Percentiles rank a stretch among this genome's conserved stretches.
Conservation (phyloP, 1,284 basidiomycete species). For the Amylostereum areolatum region DNA sequence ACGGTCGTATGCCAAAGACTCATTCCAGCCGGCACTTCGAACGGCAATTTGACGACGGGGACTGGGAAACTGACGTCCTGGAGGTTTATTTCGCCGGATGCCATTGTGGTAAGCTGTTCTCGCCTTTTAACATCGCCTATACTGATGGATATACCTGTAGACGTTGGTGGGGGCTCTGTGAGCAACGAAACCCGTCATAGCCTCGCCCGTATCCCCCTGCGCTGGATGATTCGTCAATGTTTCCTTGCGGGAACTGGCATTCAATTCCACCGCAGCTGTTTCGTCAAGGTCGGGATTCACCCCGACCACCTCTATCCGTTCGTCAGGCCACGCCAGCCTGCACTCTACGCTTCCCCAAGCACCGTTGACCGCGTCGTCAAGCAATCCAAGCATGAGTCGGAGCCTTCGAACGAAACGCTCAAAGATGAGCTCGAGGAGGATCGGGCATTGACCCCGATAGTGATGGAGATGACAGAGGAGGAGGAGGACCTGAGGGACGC, state of each 20-base stretch:
- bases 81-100: constrained; percentile 52
- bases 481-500: constrained; percentile 47
- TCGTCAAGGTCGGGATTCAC: constrained; percentile 32
- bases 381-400: not conserved
- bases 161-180: constrained; percentile 53
- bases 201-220: constrained; percentile 53
- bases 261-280: constrained; percentile 25
- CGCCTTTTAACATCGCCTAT: not conserved
- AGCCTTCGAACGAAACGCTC: not conserved
- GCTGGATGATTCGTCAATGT: constrained; percentile 63
- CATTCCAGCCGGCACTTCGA: no score
- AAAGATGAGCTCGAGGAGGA: no score
- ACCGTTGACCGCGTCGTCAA: not conserved
- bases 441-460: not conserved
- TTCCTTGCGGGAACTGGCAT: constrained; percentile 35
- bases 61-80: constrained; percentile 35
- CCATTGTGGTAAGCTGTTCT: constrained; percentile 37
- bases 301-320: constrained; percentile 10
- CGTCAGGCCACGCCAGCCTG: not conserved
- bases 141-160: constrained; percentile 18
- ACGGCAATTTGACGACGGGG: no score
- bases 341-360: not conserved
- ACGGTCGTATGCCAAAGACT: not conserved
- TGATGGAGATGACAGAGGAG: constrained; percentile 29
- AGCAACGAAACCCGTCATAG: constrained; percentile 43